Base-by-base conservation (phyloP, 1,284 basidiomycete genomes). In the Pseudozyma hubeiensis region DNA sequence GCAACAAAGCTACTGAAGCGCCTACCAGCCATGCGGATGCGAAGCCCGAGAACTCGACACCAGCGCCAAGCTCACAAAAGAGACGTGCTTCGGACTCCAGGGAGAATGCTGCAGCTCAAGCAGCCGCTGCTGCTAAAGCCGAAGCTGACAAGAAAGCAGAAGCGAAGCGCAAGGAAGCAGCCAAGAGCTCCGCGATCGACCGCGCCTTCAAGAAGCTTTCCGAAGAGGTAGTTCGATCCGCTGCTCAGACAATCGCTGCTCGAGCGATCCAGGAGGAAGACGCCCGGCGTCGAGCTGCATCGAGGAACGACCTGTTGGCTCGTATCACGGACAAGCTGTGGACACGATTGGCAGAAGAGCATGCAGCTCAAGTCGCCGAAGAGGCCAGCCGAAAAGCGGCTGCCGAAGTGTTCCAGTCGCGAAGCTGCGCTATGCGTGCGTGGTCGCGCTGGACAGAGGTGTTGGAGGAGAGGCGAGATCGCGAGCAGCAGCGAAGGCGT, bases 391-490 rank as follows among this genome's bases (percentile, higher is more conserved):
- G 56, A 1, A 33, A 58, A 3, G 62, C 71, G 17, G 62, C 61
- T 34, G 65, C 62, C 3, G 52, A 65, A 0, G 52, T 59, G 16
- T 74, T 65, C 24, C 52, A 55, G 7, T 52, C 48, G 4, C 40
- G 65, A 29, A 60, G 53, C 30, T 46, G 40, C 14, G 49, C 55
- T 5, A 45, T 61, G 55, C 53, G 47, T 6, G 55, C 55, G 1
- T 60, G 58, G 58, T 41, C 46, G 43, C 39, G 56, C 1, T 74
- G 71, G 71, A 50, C 39, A 4, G 49, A 57, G 29, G 59, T 51
- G 9, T 29, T 70, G 33, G 58, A 57, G n/a, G 62, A 64, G 14
- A 39, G 67, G 3, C 30, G 62, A 13, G 62, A 70, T 40, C 51
- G 67, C 29, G 47, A 58, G 17, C 62, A 64, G 19, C 62, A 64